Base-by-base conservation (phyloP, 768 basidiomycete species). In the Hirschioporus abietinus region DNA sequence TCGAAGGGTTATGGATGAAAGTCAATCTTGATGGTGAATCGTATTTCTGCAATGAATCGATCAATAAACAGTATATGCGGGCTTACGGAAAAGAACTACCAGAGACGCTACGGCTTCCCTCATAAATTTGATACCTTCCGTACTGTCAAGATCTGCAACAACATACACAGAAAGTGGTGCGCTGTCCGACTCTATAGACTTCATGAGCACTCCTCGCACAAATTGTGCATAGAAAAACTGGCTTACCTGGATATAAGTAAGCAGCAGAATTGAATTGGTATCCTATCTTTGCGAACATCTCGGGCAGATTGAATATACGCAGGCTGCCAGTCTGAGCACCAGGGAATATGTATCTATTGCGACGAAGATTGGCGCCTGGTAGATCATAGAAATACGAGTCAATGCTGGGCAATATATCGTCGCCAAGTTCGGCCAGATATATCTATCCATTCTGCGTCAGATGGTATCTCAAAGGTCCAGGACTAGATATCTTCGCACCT, bases 381-480 rank as follows among this genome's bases (percentile, higher is more conserved):
- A 95, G 83, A 71, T 96, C 93, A 73, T 96, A 98, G 78, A 98
- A 99, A 77, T 92, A 95, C 17, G 82, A 89, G 34, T 84, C 77
- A 65, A 92, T 83, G 35, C 82, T 80, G 7, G 78, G 78, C 8
- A 76, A 75, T 57, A 81, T 76, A 1, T 81, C 81, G 60, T 92
- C 88, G 9, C 82, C 81, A 20, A 94, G 72, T 35, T 78, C 75
- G 7, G 87, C 85, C 27, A 73, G 72, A 72, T 91, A 89, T 1
- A 92, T 74, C 90, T 89, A 62, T 1, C 42, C 66, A 1, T 66
- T 7, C 15, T 24, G 68, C 67, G 65, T 60, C n/a, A 64, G 18
- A 20, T 30, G 7, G 17, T 63, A 64, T 12, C 10, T 65, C 15
- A 24, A 18, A 18, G n/a, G 9, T 27, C n/a, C 36, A 27, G 60